Base-by-base conservation (phyloP, 768 basidiomycete species). In the Psilocybe tampanensis region DNA sequence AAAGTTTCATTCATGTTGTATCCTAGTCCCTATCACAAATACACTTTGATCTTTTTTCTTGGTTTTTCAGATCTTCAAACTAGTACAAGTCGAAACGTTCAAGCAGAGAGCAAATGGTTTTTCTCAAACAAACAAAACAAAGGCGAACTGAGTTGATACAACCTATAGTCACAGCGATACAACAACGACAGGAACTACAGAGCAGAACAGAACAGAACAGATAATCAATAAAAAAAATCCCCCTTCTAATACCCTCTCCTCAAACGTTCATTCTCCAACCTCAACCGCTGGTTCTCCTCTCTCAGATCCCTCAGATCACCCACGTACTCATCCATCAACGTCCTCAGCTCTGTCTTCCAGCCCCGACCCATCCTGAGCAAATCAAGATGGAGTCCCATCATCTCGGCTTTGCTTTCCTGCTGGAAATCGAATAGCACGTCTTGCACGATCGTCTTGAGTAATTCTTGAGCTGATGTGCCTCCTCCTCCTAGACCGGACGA, bases 381-480 rank as follows among this genome's bases (percentile, higher is more conserved):
- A 65, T 92, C 90, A 58, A 92, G 64, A 70, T 92, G 90, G 54
- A 92, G 72, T 2, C 87, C 88, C 67, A 82, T 80, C 80, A 91
- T 83, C 76, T 90, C 86, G n/a, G 81, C 76, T 64, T 81, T 80
- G 21, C 82, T 85, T 68, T 91, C 88, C 60, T 79, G 76, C 67
- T 86, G 86, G 64, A 83, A 88, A 60, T 92, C 90, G 60, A 79
- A 82, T 84, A 92, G 84, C 56, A 84, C 86, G 53, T 91, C 89
- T 44, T 80, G 79, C 50, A 92, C 81, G 52, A 90, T 83, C 21
- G 77, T 77, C 53, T 83, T 81, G 57, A 92, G 68, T 23, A 90
- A 75, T 39, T 87, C 85, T 47, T 89, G 85, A 15, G 84, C 79
- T 5, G 73, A 26, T 60, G 62, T n/a, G n/a, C n/a, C n/a, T n/a